These are phyloP conservation scores for Trichosporon asahii DNA, from an alignment of 1,284 basidiomycete species.

Conservation along the genomic window DNA sequence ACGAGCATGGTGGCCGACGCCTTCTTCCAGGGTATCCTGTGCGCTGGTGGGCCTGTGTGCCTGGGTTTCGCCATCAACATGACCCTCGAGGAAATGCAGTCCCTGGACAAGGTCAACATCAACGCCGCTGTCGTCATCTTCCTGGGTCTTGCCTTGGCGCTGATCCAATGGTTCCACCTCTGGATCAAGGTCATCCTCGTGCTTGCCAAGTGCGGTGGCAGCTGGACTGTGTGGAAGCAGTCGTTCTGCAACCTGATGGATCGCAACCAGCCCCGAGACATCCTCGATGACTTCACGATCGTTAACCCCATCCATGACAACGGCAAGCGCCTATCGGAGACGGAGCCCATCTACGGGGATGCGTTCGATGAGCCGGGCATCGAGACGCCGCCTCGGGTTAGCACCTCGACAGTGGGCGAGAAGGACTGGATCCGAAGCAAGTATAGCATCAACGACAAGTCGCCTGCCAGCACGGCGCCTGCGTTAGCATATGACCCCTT, in stretches of 20 bases:
- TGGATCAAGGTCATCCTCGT: constrained; percentile 5
- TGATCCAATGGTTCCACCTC: constrained; percentile 6
- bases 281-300: constrained; percentile 2
- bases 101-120: constrained; percentile 5
- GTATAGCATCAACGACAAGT: constrained; percentile 7
- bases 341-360: background rate
- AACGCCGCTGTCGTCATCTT: constrained; percentile 7
- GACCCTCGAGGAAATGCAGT: background rate
- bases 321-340: constrained; percentile 1
- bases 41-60: constrained; percentile 3
- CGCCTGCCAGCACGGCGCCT: background rate
- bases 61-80: constrained; percentile 2
- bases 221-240: background rate
- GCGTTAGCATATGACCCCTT: background rate
- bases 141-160: background rate
- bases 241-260: constrained; percentile 9
- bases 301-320: background rate
- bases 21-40: constrained; percentile 3
- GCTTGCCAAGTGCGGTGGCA: background rate
- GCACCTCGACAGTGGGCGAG: background rate
- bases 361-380: background rate
- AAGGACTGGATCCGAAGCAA: constrained; percentile 8
- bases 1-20: constrained; percentile 9
- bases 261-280: background rate
- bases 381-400: background rate